Evolutionary conservation across 2,329 filamentous ascomycete species (phyloP), one percentile per base, ranked within the genome.

Genomic region (Allantophomopsis cytisporea): DNA sequence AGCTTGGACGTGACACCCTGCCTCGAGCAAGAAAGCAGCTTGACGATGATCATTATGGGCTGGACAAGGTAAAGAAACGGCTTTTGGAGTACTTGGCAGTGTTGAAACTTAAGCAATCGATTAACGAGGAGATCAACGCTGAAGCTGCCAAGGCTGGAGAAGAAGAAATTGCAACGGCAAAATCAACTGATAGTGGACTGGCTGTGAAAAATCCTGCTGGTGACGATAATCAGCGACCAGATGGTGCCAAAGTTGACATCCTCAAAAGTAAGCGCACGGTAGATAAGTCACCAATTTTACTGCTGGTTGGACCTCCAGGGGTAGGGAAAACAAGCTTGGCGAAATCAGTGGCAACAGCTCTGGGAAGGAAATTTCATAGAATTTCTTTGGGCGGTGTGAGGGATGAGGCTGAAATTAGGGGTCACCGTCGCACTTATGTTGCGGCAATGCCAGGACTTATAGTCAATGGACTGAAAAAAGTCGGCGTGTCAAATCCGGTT

Each of bases 361-460:
- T 98, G 10, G 89, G 89, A 13, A 79, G 91, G 46, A 94, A 95
- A 58, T 98, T 98, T 59, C 89, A 98, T 60, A 79, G 91, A 35
- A 95, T 98, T 51, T 96, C 91, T 3, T 77, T 98, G 4, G 91
- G 91, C 44, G 91, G 91, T 50, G 89, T 98, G 3, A 73, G 91
- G 40, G 91, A 98, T 53, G 91, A 98, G 59, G 91, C 91, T 13
- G 91, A 98, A 62, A 96, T 98, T 43, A 76, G 91, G 43, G 91
- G 91, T 8, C 91, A 98, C 60, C 75, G 91, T 41, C 73, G 91
- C 50, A 98, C 91, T 1, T 98, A 98, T 55, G 91, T 98, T 42
- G 91, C 91, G 16, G 91, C 91, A n/a, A 95, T 98, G 89, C 91
- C 91, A 8, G 91, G 91, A 39, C 68, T 96, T 40, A 83, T 98